A percentile compares a stretch with the other conserved stretches of the same genome.
Evolutionary conservation across 202 grass and related monocot genomes (phyloP).

Genomic region (Miscanthus sacchariflorus): DNA sequence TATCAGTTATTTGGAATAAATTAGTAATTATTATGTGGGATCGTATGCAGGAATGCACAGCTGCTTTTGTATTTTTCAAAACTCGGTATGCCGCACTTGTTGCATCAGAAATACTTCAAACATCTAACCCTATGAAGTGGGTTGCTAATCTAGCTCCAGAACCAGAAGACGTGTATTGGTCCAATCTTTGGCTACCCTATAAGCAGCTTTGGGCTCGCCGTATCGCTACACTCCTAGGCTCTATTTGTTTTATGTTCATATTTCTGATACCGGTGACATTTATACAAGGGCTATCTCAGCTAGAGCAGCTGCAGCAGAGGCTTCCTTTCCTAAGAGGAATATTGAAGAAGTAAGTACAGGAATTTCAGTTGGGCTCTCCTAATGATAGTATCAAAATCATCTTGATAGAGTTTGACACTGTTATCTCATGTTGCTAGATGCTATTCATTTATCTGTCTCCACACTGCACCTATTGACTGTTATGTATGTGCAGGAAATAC

Average conservation of each 20-base stretch:
- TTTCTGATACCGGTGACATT: constrained; percentile 91
- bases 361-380: background rate
- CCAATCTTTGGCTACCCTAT: constrained; percentile 91
- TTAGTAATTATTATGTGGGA: constrained; percentile 36
- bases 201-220: constrained; percentile 85
- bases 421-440: constrained; percentile 27
- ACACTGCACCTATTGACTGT: constrained; percentile 27
- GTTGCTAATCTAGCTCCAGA: constrained; percentile 86
- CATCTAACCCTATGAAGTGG: constrained; percentile 92
- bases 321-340: constrained; percentile 82
- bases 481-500: constrained; percentile 61
- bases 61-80: constrained; percentile 97
- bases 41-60: constrained; percentile 71
- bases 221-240: constrained; percentile 73
- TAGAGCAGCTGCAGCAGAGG: constrained; percentile 79
- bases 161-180: constrained; percentile 96
- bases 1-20: constrained; percentile 26
- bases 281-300: constrained; percentile 90
- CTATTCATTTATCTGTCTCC: constrained; percentile 27
- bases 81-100: constrained; percentile 90
- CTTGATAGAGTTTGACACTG: constrained; percentile 13
- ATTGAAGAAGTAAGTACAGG: constrained; percentile 75
- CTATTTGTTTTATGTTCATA: constrained; percentile 82
- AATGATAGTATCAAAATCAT: background rate
- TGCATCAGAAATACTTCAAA: constrained; percentile 80